These are phyloP conservation scores for Globisporangium mamillatum DNA, from an alignment of 352 stramenopile species.

Conservation along the genomic window DNA sequence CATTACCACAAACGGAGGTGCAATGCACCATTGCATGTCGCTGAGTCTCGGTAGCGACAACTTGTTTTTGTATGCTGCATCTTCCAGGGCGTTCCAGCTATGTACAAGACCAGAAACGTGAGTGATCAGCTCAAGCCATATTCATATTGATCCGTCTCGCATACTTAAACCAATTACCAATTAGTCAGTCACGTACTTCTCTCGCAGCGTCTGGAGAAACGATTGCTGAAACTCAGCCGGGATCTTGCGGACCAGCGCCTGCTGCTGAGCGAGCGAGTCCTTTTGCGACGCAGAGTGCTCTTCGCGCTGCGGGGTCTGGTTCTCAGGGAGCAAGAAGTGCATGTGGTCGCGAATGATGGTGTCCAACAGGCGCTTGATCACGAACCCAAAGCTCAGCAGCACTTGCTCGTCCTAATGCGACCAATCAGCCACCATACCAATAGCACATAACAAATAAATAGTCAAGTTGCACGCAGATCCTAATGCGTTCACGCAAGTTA, in stretches of 20 bases:
- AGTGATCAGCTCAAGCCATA: not conserved
- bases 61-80: not conserved
- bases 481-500: not conserved
- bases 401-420: constrained; percentile 32
- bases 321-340: constrained; percentile 44
- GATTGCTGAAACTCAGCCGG: constrained; percentile 36
- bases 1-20: constrained; percentile 33
- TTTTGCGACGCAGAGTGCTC: constrained; percentile 24
- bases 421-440: not conserved
- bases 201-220: constrained; percentile 42
- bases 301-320: not conserved
- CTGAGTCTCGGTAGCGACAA: constrained; percentile 36
- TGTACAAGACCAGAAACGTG: not conserved
- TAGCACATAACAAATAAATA: not conserved
- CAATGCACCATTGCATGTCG: constrained; percentile 33
- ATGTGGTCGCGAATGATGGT: constrained; percentile 44
- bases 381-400: constrained; percentile 33
- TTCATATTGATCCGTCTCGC: not conserved
- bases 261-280: constrained; percentile 28
- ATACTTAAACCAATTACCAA: not conserved
- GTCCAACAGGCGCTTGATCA: constrained; percentile 45
- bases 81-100: constrained; percentile 33
- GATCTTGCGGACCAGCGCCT: constrained; percentile 34
- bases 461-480: not conserved
- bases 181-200: constrained; percentile 15